phyloP scores from a whole-genome alignment of 805 yeast species.

The Myxozyma nipponensis region DNA sequence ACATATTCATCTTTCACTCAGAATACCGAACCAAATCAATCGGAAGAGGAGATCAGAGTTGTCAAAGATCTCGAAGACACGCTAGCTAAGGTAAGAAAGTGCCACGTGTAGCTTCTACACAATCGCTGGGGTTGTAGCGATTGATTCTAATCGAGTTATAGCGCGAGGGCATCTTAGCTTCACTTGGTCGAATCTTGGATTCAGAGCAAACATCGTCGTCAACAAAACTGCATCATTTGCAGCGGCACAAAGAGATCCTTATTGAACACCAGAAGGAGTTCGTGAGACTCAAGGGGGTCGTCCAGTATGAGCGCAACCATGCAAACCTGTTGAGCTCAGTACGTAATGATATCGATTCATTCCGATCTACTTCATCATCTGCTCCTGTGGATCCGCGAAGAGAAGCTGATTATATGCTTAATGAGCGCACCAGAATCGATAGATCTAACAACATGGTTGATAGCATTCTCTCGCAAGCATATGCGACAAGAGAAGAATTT shows the following conservation, averaged over 20 bases:
- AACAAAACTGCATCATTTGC: conserved; percentile 72
- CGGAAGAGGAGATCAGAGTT: conserved; percentile 47
- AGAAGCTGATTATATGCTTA: conserved; percentile 70
- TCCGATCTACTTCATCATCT: conserved; percentile 44
- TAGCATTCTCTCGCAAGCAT: conserved; percentile 74
- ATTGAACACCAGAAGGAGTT: conserved; percentile 66
- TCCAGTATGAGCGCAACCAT: conserved; percentile 72
- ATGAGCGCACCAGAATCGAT: conserved; percentile 72
- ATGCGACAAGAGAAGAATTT: conserved; percentile 83
- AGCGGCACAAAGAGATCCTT: conserved; percentile 73
- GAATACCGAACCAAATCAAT: conserved; percentile 47
- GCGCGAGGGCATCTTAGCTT: conserved; percentile 52
- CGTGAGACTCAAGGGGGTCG: conserved; percentile 52
- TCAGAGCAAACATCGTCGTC: conserved; percentile 57
- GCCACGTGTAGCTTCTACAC: conserved; percentile 31
- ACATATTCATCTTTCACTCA: conserved; percentile 54
- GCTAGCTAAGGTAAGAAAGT: conserved; percentile 43
- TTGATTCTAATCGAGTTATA: conserved; percentile 8
- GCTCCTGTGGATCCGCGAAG: conserved; percentile 27
- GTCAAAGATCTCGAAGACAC: conserved; percentile 50
- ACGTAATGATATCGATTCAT: conserved; percentile 72
- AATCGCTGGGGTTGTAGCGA: conserved; percentile 29
- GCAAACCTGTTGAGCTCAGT: conserved; percentile 71
- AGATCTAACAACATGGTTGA: conserved; percentile 74
- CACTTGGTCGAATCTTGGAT: conserved; percentile 53